Conservation (phyloP, 306 rosid species). For the Mimosa bimucronata region DNA sequence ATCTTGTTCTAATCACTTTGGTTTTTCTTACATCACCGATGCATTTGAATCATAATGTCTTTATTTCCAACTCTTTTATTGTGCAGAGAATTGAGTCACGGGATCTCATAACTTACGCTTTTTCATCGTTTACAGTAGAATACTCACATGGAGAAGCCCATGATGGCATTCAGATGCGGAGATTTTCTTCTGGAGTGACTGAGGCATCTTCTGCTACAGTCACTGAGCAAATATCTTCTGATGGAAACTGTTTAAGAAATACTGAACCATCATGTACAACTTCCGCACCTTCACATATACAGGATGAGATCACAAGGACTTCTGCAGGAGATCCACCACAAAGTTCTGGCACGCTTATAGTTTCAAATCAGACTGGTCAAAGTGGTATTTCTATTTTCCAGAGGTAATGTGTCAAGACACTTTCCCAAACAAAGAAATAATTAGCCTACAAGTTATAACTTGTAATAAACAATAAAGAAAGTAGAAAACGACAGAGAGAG, state of each 20-base stretch:
- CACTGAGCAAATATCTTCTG: slow-evolving; percentile 41
- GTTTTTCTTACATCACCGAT: neutral
- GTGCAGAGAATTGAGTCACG: slow-evolving; percentile 31
- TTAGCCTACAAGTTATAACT: too few species aligned
- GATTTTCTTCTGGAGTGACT: slow-evolving; percentile 48
- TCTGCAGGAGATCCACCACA: slow-evolving; percentile 44
- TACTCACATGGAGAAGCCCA: slow-evolving; percentile 43
- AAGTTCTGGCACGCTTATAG: slow-evolving; percentile 43
- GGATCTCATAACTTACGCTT: slow-evolving; percentile 22
- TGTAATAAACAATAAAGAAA: too few species aligned
- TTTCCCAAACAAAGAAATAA: too few species aligned
- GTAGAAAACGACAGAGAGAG: too few species aligned
- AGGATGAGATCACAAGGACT: slow-evolving; percentile 42
- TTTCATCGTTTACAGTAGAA: slow-evolving; percentile 66
- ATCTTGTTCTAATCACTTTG: slow-evolving; percentile 16
- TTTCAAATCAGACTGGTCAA: slow-evolving; percentile 49
- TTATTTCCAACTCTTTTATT: slow-evolving; percentile 28
- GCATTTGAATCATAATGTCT: slow-evolving; percentile 8
- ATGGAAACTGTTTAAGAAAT: slow-evolving; percentile 39
- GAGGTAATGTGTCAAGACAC: slow-evolving; percentile 79
- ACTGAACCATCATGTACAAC: slow-evolving; percentile 51
- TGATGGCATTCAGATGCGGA: slow-evolving; percentile 36
- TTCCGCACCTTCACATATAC: slow-evolving; percentile 37
- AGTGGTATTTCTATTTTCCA: slow-evolving; percentile 79
- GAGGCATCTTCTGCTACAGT: slow-evolving; percentile 43